Base-by-base conservation (phyloP, 2,329 filamentous ascomycete species). In the Aspergillus flavus region DNA sequence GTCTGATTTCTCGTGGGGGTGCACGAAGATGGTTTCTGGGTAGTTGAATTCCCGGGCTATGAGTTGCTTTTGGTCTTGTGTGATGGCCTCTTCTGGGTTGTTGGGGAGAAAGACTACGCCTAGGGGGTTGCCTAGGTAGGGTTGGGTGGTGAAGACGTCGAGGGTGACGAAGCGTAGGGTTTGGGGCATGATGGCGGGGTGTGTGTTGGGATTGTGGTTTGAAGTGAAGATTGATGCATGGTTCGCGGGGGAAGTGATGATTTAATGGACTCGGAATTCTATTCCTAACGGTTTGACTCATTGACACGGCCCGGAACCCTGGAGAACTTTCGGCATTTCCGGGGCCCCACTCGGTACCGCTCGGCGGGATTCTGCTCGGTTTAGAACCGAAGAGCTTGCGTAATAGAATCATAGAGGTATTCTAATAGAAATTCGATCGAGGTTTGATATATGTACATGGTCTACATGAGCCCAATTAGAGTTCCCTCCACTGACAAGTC, bases 21-120 rank as follows among this genome's bases (percentile, higher is more conserved):
- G 80, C 21, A 87, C 71, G 65, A 88, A 87, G 30, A 86, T 83
- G 0, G 83, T 86, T 67, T 88, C 86, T 1, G 84, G 86, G 45
- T 85, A 76, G 66, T 87, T 87, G 78, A 87, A 87, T 66, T 87
- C 86, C 28, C 76, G 73, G 6, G 85, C 84, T 60, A 88, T 82
- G 48, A 69, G 72, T 70, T 86, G 85, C 70, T 87, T 85, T 65
- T 83, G 79, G 30, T 75, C 74, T 60, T 85, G 84, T 7, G 75
- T 80, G 48, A 76, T 60, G 50, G 70, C 63, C 19, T 16, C 3
- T 16, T 26, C 23, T 16, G 61, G 36, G 11, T 30, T 14, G 32
- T 68, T 34, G 19, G 75, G 71, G 14, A 87, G 75, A 43, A 79
- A 76, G 63, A 87, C 80, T 16, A 87, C 79, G 21, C 81, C 85